A percentile compares a stretch with the other conserved stretches of the same genome.
Conservation (phyloP, 2,329 filamentous ascomycete genomes). For the Cytospora schulzeri region DNA sequence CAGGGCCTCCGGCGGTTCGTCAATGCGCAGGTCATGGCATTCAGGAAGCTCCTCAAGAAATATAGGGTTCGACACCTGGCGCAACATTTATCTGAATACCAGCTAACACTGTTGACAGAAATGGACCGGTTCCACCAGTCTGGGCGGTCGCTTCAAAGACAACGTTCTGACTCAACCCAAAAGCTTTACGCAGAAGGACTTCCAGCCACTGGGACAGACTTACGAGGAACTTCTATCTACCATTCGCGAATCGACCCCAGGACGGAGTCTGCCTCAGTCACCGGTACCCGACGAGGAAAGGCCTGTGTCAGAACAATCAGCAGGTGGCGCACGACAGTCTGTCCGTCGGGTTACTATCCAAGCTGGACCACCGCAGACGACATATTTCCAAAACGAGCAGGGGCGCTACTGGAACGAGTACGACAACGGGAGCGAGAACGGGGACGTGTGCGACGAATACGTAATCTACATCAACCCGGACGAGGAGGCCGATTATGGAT, state of each 20-base stretch:
- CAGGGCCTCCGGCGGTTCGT: constrained; percentile 71
- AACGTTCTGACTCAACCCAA: constrained; percentile 67
- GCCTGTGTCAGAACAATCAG: constrained; percentile 19
- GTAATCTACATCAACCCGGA: constrained; percentile 76
- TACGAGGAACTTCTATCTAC: constrained; percentile 53
- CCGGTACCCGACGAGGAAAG: constrained; percentile 37
- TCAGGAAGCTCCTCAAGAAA: constrained; percentile 83
- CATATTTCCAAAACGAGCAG: constrained; percentile 27
- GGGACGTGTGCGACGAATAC: constrained; percentile 63
- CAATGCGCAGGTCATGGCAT: constrained; percentile 72
- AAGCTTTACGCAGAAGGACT: constrained; percentile 71
- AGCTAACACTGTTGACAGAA: constrained; percentile 51
- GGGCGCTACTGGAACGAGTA: constrained; percentile 83
- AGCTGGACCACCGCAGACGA: constrained; percentile 27
- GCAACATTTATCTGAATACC: neutral
- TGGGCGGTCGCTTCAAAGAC: constrained; percentile 67
- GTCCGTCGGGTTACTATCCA: constrained; percentile 28
- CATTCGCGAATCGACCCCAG: constrained; percentile 50
- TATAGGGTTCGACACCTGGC: constrained; percentile 59
- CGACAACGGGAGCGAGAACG: constrained; percentile 74
- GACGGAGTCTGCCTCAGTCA: constrained; percentile 44
- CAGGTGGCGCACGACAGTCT: constrained; percentile 26
- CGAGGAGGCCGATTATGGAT: constrained; percentile 51
- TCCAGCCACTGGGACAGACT: constrained; percentile 44
- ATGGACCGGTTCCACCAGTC: constrained; percentile 74